A percentile compares a stretch with the other conserved stretches of the same genome.
phyloP scores from a whole-genome alignment of 2,329 filamentous ascomycete genomes.

The Colletotrichum sansevieriae region DNA sequence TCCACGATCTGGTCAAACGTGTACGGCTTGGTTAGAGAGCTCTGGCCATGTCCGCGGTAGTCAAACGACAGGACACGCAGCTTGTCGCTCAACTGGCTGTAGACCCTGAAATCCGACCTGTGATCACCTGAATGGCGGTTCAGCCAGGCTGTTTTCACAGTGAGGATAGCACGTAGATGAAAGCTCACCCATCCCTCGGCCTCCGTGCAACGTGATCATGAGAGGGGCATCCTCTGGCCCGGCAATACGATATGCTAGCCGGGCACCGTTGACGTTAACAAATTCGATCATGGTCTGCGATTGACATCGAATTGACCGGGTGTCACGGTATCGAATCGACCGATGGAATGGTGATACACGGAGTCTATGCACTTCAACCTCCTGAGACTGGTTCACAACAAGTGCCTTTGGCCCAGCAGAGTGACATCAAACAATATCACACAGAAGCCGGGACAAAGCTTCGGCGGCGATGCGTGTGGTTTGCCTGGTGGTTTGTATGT shows the following conservation, averaged over 20 bases:
- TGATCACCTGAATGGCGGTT: conserved; percentile 48
- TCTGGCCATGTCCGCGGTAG: conserved; percentile 53
- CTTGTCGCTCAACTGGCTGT: conserved; percentile 46
- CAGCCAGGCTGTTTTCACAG: neutral
- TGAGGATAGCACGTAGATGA: too few species aligned
- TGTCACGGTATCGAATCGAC: neutral
- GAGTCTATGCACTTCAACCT: too few species aligned
- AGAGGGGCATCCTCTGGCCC: conserved; percentile 49
- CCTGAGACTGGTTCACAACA: too few species aligned
- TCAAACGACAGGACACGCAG: conserved; percentile 53
- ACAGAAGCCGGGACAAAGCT: too few species aligned
- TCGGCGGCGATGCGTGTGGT: too few species aligned
- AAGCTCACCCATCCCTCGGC: conserved; percentile 50
- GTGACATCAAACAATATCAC: neutral
- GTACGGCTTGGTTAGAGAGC: conserved; percentile 51
- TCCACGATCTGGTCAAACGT: conserved; percentile 54
- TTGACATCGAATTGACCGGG: too few species aligned
- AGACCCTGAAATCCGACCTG: conserved; percentile 51
- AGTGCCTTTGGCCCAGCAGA: too few species aligned
- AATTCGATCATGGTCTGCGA: conserved; percentile 41
- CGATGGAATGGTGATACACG: too few species aligned
- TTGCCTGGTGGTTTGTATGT: neutral
- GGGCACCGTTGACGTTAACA: conserved; percentile 51
- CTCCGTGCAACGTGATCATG: conserved; percentile 54
- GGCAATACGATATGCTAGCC: conserved; percentile 49